Evolutionary conservation across 1,284 basidiomycete species (phyloP), one percentile per base, ranked within the genome.

Genomic region (Inonotus obliquus): DNA sequence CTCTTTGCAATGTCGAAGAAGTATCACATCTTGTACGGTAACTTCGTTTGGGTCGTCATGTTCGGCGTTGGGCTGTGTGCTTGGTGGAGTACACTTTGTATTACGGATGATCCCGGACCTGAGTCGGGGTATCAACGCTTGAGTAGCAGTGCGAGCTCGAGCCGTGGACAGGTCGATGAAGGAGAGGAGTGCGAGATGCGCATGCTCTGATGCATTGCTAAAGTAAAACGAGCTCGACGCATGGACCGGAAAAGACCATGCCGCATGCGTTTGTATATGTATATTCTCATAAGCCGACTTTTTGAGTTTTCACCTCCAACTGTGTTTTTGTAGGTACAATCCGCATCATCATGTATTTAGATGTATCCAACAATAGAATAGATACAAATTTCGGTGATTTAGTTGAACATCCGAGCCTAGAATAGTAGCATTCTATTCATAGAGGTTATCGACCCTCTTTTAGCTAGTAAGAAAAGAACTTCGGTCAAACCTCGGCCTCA

Each of bases 41-140:
- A 54, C 23, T 27, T 64, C 37, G 63, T 64, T 4, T 64, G 63
- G 63, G 55, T 62, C 4, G 56, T 64, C 49, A 64, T 63, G 62
- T 60, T 63, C 54, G 58, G 23, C 39, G 44, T 63, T 38, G 62
- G 54, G 2, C 10, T 63, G 32, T 56, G 53, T 39, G 62, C 53
- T 5, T 63, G 58, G 58, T 60, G 58, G 62, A 63, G 62, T 38
- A 63, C 62, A 44, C 35, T 63, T 47, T 57, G 56, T 29, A 63
- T 63, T 41, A 54, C 44, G 21, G 62, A 63, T 37, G 54, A 37
- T 11, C 35, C 53, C 39, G 55, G 21, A 9, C 25, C 27, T 23
- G 47, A 52, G n/a, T 21, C 9, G 11, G 29, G 45, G n/a, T 39
- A 47, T 17, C 51, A 54, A 32, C 39, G 45, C 19, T 54, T 38